Evolutionary conservation across 176 grass and related monocot genomes (phyloP), one percentile per base, ranked within the genome.

Genomic region (Phoenix roebelenii): DNA sequence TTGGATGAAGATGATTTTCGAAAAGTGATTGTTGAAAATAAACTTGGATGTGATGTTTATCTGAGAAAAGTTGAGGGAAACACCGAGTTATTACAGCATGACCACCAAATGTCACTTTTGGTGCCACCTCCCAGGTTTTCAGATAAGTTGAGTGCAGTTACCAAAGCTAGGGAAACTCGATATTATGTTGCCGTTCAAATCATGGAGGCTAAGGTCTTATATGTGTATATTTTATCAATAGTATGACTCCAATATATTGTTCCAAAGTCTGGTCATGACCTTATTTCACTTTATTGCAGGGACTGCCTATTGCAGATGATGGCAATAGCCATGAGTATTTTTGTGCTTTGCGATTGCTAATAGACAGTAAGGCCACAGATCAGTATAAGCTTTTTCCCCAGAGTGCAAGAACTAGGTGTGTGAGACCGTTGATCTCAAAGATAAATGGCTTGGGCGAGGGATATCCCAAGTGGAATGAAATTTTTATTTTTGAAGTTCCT

Each of bases 401-500:
- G 63, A 97, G 92, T 91, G 92, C 92, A 69, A 88, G 92, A 70
- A 97, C 92, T 60, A 90, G 87, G 85, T 91, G 87, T 61, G 87
- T 97, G 57, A 88, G 77, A 74, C 92, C 92, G 75, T 57, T 80
- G 54, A 70, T 71, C 7, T 60, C 57, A 18, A 50, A 52, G 60
- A 80, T 67, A 68, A 54, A 25, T 68, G 80, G 81, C 1, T 77
- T 64, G 25, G 28, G 7, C 22, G 49, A 74, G 58, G 74, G 77
- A 44, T 44, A 70, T 83, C 84, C 87, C 65, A 80, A 83, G 64
- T 97, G 92, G 92, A 91, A 97, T 50, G 92, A 97, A 75, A 87
- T 88, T 88, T 97, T 97, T 79, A 88, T 97, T 72, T 97, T 97
- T 88, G 92, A 97, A 88, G 78, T 97, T 67, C 92, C 92, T 28